Conservation (phyloP, 768 basidiomycete species). For the Naganishia friedmannii region DNA sequence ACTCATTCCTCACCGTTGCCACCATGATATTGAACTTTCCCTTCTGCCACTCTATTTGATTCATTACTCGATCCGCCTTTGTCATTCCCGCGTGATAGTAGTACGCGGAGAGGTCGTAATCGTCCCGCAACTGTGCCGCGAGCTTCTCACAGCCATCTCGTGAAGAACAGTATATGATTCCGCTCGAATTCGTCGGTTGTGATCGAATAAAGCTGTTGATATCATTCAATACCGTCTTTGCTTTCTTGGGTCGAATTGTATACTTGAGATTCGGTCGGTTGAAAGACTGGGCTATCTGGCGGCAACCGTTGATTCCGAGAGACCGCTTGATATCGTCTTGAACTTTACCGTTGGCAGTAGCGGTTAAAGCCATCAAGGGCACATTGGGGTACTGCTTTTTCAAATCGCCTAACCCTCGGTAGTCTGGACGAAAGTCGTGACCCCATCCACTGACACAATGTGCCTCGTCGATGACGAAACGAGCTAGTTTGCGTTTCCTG, state of each 20-base stretch:
- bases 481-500: conserved; percentile 61
- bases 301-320: conserved; percentile 63
- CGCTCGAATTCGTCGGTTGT: conserved; percentile 59
- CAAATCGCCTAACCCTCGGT: conserved; percentile 19
- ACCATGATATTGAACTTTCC: conserved; percentile 77
- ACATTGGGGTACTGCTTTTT: conserved; percentile 71
- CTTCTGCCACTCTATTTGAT: conserved; percentile 71
- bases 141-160: conserved; percentile 75
- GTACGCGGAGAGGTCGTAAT: conserved; percentile 61
- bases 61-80: conserved; percentile 61
- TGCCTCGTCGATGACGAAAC: conserved; percentile 95
- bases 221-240: conserved; percentile 57
- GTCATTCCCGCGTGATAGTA: conserved; percentile 85
- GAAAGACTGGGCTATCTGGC: conserved; percentile 74
- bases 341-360: conserved; percentile 78
- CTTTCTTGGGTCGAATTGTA: conserved; percentile 59
- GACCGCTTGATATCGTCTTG: conserved; percentile 73
- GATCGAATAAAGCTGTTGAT: conserved; percentile 68
- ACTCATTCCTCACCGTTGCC: conserved; percentile 66
- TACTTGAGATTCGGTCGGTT: conserved; percentile 91
- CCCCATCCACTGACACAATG: conserved; percentile 93
- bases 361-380: conserved; percentile 94
- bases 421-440: conserved; percentile 68
- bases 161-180: conserved; percentile 79
- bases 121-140: conserved; percentile 65